Evolutionary conservation across 2,329 filamentous ascomycete genomes (phyloP), one percentile per base, ranked within the genome.

Genomic region (Raffaelea albimanens): DNA sequence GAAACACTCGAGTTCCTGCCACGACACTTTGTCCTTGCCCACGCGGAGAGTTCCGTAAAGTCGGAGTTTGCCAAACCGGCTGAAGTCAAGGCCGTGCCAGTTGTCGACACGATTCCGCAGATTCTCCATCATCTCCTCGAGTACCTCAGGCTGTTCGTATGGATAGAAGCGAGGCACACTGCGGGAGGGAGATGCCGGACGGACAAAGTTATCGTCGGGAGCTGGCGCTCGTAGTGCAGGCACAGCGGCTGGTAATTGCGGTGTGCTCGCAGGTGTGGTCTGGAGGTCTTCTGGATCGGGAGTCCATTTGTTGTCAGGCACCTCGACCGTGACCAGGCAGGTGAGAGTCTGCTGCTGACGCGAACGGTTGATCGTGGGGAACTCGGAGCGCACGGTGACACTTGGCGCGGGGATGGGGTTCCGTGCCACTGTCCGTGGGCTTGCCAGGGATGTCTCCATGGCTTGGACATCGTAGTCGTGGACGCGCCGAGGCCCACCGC

Each of bases 1-100:
- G 63, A 88, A 98, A 64, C 93, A 98, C 63, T 98, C 90, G 47
- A 98, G 69, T 63, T 97, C 93, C 69, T 98, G 93, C 93, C 93
- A 98, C 7, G 90, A 90, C 54, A 91, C 76, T 56, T 89, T 89
- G 65, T 98, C 93, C 67, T 98, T 98, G 57, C 93, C 93, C 20
- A 98, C 93, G 46, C 87, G 83, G 49, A 98, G 80, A 2, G 85
- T 90, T 23, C 89, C 91, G 59, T 95, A 90, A 29, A 97, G 71
- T 29, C 90, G 82, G 55, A 98, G 74, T 61, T 93, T 95, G 53
- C 93, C 93, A 61, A 98, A 98, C 75, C 87, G 80, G 59, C 81
- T 80, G 59, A 96, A 96, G 61, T 97, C 91, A 19, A 98, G 73
- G 0, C 93, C 91, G 62, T 98, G 93, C 93, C 93, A 98, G 57